Percentiles rank a stretch among this genome's conserved stretches.
Evolutionary conservation across 1,139 yeast genomes (phyloP).

Genomic region (Kazachstania sp.): DNA sequence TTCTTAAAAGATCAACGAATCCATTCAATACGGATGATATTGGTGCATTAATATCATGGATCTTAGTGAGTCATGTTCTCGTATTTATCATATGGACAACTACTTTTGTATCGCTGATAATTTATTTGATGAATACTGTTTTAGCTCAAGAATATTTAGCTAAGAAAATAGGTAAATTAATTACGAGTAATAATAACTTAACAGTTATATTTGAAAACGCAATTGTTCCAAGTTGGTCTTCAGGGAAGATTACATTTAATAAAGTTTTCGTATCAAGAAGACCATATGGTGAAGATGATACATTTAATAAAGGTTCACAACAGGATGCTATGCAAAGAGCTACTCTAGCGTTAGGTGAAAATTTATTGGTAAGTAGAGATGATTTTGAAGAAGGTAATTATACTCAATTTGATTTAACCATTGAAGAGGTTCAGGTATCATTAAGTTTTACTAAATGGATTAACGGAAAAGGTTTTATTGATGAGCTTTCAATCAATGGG

Average conservation of each 20-base stretch:
- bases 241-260: conserved; percentile 73
- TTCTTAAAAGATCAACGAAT: conserved; percentile 49
- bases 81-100: conserved; percentile 81
- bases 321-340: conserved; percentile 29
- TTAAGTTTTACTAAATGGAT: conserved; percentile 80
- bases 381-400: conserved; percentile 80
- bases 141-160: conserved; percentile 89
- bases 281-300: conserved; percentile 37
- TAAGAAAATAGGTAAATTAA: conserved; percentile 64
- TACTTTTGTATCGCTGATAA: conserved; percentile 69
- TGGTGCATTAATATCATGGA: conserved; percentile 84
- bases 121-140: conserved; percentile 76
- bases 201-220: conserved; percentile 89
- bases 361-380: conserved; percentile 29
- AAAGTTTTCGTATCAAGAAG: conserved; percentile 82
- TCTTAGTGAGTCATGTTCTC: conserved; percentile 75
- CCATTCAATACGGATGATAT: conserved; percentile 87
- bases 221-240: conserved; percentile 90
- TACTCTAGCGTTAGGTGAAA: conserved; percentile 25
- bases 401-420: conserved; percentile 87
- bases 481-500: conserved; percentile 76
- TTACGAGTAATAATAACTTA: conserved; percentile 79
- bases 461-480: conserved; percentile 79
- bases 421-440: conserved; percentile 76
- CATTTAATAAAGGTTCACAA: conserved; percentile 65